These are phyloP conservation scores for Mrakia hoshinonis DNA, from an alignment of 768 basidiomycete species.

Conservation along the genomic window DNA sequence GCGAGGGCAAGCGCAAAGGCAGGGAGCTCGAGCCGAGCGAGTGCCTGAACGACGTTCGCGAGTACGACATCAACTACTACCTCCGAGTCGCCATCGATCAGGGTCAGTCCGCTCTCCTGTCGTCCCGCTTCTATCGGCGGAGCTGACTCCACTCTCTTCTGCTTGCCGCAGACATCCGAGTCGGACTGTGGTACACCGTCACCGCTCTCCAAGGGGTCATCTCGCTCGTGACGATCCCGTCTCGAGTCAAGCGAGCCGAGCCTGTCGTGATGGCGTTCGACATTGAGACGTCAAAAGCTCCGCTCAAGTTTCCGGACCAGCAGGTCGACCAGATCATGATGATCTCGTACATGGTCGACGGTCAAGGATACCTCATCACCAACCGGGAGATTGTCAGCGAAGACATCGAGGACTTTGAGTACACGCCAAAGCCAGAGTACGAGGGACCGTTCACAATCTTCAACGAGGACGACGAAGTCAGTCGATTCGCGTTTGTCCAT, in stretches of 20 bases:
- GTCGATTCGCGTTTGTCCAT: constrained; percentile 29
- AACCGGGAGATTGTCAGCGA: constrained; percentile 95
- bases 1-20: constrained; percentile 48
- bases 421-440: constrained; percentile 95
- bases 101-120: constrained; percentile 39
- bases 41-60: constrained; percentile 84
- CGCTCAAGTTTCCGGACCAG: constrained; percentile 97
- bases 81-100: constrained; percentile 99
- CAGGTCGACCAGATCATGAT: constrained; percentile 98
- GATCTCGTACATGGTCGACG: constrained; percentile 99
- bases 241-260: constrained; percentile 94
- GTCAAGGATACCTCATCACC: constrained; percentile 92
- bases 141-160: background rate
- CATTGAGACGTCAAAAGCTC: constrained; percentile 98
- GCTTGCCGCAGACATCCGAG: constrained; percentile 62
- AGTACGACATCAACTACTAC: constrained; percentile 96
- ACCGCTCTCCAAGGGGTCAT: constrained; percentile 75
- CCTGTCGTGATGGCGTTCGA: constrained; percentile 98
- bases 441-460: constrained; percentile 93
- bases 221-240: constrained; percentile 57
- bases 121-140: background rate
- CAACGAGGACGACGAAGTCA: constrained; percentile 85
- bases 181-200: constrained; percentile 94
- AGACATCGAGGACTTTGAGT: constrained; percentile 97
- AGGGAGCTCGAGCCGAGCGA: constrained; percentile 65